phyloP scores from a whole-genome alignment of 2,329 filamentous ascomycete species.

The Venturia carpophila region DNA sequence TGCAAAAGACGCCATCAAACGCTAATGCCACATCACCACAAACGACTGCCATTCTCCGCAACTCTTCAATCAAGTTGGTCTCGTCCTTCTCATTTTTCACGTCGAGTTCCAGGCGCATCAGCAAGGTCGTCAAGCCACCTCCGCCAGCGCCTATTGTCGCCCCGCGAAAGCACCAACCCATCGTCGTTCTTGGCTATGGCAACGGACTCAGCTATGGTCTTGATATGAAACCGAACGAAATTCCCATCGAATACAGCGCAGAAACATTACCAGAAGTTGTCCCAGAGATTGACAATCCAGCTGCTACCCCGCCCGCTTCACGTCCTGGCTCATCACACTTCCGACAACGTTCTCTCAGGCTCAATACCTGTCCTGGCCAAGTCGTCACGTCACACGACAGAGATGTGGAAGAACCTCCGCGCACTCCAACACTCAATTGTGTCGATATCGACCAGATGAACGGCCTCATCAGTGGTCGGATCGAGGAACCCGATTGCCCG shows the following conservation, averaged over 20 bases:
- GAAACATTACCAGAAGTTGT: constrained; percentile 15
- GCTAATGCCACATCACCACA: constrained; percentile 19
- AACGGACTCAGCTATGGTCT: constrained; percentile 27
- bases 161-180: constrained; percentile 29
- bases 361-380: not conserved
- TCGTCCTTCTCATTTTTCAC: constrained; percentile 26
- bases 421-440: constrained; percentile 9
- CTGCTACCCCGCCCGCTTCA: not conserved
- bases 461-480: not conserved
- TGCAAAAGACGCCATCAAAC: constrained; percentile 3
- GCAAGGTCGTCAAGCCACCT: constrained; percentile 24
- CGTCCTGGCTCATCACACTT: not conserved
- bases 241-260: not conserved
- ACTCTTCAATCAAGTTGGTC: constrained; percentile 31
- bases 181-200: constrained; percentile 33
- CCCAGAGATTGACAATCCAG: not conserved
- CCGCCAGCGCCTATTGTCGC: constrained; percentile 17
- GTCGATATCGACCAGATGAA: constrained; percentile 14
- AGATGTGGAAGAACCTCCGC: not conserved
- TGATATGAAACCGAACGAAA: not conserved
- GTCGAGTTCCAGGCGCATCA: constrained; percentile 25
- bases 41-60: constrained; percentile 24
- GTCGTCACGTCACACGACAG: not conserved
- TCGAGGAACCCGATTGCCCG: constrained; percentile 8
- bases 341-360: not conserved